These are phyloP conservation scores for Xylaria sp. DNA, from an alignment of 2,329 filamentous ascomycete species.

Conservation along the genomic window DNA sequence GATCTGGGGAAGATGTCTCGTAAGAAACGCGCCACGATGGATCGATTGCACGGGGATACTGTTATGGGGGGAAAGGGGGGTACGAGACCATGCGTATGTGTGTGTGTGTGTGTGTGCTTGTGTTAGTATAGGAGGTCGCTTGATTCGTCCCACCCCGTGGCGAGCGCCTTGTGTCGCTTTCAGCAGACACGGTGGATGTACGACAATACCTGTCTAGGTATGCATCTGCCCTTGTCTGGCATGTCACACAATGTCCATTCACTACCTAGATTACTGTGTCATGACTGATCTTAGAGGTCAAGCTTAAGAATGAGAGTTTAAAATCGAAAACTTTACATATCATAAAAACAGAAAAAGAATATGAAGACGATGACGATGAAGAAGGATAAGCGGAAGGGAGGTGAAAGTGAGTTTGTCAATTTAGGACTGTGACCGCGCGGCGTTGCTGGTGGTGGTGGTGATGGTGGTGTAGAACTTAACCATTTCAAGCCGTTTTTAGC, in stretches of 20 bases:
- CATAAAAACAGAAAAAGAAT: neutral
- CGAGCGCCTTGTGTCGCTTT: conserved; percentile 4
- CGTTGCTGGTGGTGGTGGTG: neutral
- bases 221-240: conserved; percentile 13
- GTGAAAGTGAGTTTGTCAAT: neutral
- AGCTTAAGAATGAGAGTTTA: neutral
- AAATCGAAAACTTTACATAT: too few relatives aligned
- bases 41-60: neutral
- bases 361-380: neutral
- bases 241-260: conserved; percentile 21
- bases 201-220: neutral
- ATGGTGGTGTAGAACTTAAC: neutral
- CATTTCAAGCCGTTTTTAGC: neutral
- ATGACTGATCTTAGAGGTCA: conserved; percentile 5
- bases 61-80: neutral
- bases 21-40: neutral
- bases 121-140: neutral
- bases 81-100: neutral
- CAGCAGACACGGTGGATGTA: conserved; percentile 10
- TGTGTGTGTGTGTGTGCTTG: neutral
- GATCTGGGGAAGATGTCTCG: neutral
- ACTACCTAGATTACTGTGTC: neutral
- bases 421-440: neutral
- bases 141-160: neutral
- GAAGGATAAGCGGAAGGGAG: neutral